Base-by-base conservation (phyloP, 345 rosid genomes). In the Raphanus sativus region DNA sequence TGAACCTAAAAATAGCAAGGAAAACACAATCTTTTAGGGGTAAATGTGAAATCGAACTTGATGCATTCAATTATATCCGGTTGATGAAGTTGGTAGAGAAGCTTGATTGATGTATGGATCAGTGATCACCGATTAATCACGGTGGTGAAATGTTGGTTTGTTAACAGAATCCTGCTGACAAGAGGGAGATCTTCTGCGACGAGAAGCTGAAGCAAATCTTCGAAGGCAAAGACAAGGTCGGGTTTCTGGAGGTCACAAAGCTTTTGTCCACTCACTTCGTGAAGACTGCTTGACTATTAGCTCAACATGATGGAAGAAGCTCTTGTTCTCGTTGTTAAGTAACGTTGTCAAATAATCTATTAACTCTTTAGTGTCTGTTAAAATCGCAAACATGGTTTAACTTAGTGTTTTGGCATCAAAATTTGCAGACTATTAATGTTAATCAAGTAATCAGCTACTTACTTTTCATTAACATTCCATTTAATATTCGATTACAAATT, bases 101-200 rank as follows among this genome's bases (percentile, higher is more conserved):
- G 65, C 64, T 24, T 58, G 30, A 11, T 38, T 33, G 36, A 24
- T 24, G 29, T 56, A 26, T 56, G 25, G 30, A 25, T 59, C 63
- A 60, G 17, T 34, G 12, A 28, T 59, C 63, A 60, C 34, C 64
- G 12, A 28, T 13, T 61, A 29, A 29, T 29, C 62, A 12, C 24
- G 8, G 77, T 82, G 76, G 73, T 33, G 86, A 86, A 86, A 50
- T 45, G 28, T 76, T 60, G 36, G 69, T 34, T 32, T 69, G 56
- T 11, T 33, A 24, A 42, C 87, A 93, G 98, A 87, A 93, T 69
- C 90, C 92, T 33, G 32, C 76, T 6, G 73, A 93, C 74, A 93
- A 84, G 83, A 85, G 70, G 84, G 91, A 93, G 85, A 87, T 91
- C 42, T 8, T 84, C 16, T 93, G 98, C 61, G 96, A 93, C 69